phyloP scores from a whole-genome alignment of 2,329 filamentous ascomycete genomes.

The Gnomoniopsis smithogilvyi region DNA sequence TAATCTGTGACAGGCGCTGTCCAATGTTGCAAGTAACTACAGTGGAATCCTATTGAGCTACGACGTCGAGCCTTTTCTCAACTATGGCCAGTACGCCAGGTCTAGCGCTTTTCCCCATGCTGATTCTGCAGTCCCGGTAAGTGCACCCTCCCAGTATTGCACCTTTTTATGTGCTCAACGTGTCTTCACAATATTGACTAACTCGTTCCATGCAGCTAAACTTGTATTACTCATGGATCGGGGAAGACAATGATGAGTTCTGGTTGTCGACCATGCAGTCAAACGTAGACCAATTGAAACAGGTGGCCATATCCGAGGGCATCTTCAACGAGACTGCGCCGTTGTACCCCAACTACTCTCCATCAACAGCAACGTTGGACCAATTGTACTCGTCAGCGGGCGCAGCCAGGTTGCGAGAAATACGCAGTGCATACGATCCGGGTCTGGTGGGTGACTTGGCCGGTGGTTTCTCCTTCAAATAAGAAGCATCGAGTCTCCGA shows the following conservation, averaged over 20 bases:
- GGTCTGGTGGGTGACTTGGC: slow-evolving; percentile 25
- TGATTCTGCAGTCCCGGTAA: slow-evolving; percentile 24
- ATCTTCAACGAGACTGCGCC: slow-evolving; percentile 24
- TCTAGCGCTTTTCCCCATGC: slow-evolving; percentile 29
- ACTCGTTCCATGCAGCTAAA: slow-evolving; percentile 21
- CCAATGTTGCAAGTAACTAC: slow-evolving; percentile 2
- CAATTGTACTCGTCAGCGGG: slow-evolving; percentile 21
- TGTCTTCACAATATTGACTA: neutral
- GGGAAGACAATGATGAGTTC: slow-evolving; percentile 23
- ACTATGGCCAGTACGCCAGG: slow-evolving; percentile 27
- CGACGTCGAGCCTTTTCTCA: slow-evolving; percentile 28
- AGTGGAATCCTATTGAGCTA: slow-evolving; percentile 22
- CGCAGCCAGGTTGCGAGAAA: slow-evolving; percentile 19
- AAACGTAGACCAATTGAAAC: slow-evolving; percentile 23
- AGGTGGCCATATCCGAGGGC: slow-evolving; percentile 25
- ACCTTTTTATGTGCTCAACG: no score
- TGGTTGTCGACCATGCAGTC: slow-evolving; percentile 25
- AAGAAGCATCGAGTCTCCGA: neutral
- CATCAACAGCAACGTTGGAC: slow-evolving; percentile 19
- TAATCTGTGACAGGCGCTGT: neutral
- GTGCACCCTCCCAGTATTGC: no score
- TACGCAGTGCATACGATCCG: slow-evolving; percentile 23
- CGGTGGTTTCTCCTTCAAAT: slow-evolving; percentile 19
- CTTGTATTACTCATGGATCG: slow-evolving; percentile 26
- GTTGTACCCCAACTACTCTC: slow-evolving; percentile 26